Evolutionary conservation across 257 asterid genomes (phyloP), one percentile per base, ranked within the genome.

Genomic region (Lantana camara): DNA sequence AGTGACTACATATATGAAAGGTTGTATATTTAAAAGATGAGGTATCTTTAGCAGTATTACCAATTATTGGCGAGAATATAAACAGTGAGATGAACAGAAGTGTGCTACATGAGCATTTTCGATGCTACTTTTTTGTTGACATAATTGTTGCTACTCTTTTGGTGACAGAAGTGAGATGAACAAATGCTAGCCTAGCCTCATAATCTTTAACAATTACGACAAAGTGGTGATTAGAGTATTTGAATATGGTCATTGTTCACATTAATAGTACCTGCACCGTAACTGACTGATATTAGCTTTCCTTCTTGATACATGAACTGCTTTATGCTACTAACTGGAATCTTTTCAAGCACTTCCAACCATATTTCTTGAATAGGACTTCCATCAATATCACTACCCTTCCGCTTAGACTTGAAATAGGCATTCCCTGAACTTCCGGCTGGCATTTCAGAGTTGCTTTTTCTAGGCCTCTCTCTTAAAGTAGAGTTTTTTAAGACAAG

Each of bases 251-350:
- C 32, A 27, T 27, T 27, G 2, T 23, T 63, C 63, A 47, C 20
- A 50, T 12, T 44, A 32, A 48, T 24, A 75, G 58, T 92, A 92
- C 98, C 98, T 89, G 91, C 82, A 52, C 96, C 97, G 66, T 78
- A 83, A 75, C 81, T 79, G 77, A 90, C 77, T 0, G 96, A 85
- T 66, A 79, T 69, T 64, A 94, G 90, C 88, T 83, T 87, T 66
- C 92, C 99, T 85, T 94, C 95, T 44, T 65, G 81, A 75, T 75
- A 69, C 88, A 93, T 65, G 77, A 93, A 90, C 84, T 90, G 89
- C 71, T 77, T 81, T 48, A 93, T 49, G 80, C 77, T 77, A 75
- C 77, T 77, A 47, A 81, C 50, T 30, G 84, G 85, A 64, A 93
- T 78, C 71, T 75, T 86, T 64, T 67, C 82, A 72, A 93, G 90